Evolutionary conservation across 2,329 filamentous ascomycete species (phyloP), one percentile per base, ranked within the genome.

Genomic region (Alternaria sp.): DNA sequence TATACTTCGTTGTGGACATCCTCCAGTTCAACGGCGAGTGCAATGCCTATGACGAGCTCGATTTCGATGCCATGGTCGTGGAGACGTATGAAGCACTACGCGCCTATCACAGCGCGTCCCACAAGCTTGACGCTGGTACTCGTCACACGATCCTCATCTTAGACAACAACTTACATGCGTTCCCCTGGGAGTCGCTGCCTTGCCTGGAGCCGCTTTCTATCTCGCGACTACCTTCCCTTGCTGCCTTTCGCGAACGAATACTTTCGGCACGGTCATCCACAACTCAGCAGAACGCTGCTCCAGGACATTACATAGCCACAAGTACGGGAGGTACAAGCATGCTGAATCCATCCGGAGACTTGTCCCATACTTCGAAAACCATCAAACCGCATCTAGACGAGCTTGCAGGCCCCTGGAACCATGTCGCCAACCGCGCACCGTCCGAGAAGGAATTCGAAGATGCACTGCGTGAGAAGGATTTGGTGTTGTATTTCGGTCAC

Each of bases 11-110:
- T 1, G 90, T 99, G 6, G 96, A 99, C 73, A 94, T 98, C 55
- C 85, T 99, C 3, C 96, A 98, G 77, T 98, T 99, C 79, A 93
- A 97, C 71, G 96, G 96, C 15, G 96, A 99, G 81, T 88, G 90
- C 51, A 99, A 98, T 76, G 96, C 96, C 0, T 97, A 97, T 80
- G 96, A 99, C 72, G 96, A 99, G 81, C 92, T 99, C 66, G 95
- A 98, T 79, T 97, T 98, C 75, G 96, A 99, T 70, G 83, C 86
- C 50, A 96, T 99, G 88, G 89, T 94, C 6, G 86, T 98, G 43
- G 93, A 97, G 71, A 93, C 92, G 0, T 87, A 93, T 43, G 95
- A 97, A 80, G 93, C 93, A 3, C 83, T 99, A 25, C 88, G 90
- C 53, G 87, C 88, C 1, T 97, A 97, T 75, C 90, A 97, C 73